Evolutionary conservation across 1,139 yeast genomes (phyloP).

Genomic region (Suhomyces guaymorum): DNA sequence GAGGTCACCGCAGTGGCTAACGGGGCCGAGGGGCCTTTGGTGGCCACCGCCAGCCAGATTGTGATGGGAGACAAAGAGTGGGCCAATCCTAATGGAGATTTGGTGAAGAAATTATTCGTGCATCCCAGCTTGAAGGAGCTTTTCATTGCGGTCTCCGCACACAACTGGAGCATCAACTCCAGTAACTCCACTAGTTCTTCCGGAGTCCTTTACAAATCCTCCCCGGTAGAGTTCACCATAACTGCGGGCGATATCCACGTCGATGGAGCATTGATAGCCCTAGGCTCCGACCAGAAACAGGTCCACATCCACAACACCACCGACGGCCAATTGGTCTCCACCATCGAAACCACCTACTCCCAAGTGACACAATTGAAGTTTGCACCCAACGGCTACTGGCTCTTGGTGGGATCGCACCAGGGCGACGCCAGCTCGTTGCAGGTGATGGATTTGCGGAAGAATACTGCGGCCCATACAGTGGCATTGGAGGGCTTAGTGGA

Average conservation of each 20-base stretch:
- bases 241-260: constrained; percentile 53
- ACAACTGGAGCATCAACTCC: constrained; percentile 35
- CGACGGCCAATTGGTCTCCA: constrained; percentile 40
- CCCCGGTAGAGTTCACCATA: constrained; percentile 13
- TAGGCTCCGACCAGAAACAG: constrained; percentile 41
- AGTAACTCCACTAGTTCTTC: constrained; percentile 16
- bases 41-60: constrained; percentile 21
- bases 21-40: constrained; percentile 17
- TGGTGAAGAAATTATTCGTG: constrained; percentile 24
- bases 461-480: constrained; percentile 30
- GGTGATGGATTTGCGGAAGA: constrained; percentile 61
- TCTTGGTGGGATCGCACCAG: constrained; percentile 29
- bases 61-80: constrained; percentile 16
- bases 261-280: constrained; percentile 63
- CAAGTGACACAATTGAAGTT: constrained; percentile 46
- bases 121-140: constrained; percentile 37
- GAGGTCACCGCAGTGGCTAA: constrained; percentile 4
- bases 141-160: constrained; percentile 29
- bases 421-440: constrained; percentile 31
- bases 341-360: constrained; percentile 28
- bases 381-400: constrained; percentile 74
- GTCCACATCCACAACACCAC: constrained; percentile 47
- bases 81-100: constrained; percentile 5
- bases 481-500: constrained; percentile 22
- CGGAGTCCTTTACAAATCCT: constrained; percentile 9